Evolutionary conservation across 1,139 yeast genomes (phyloP).

Genomic region (Geotrichum europaeum): DNA sequence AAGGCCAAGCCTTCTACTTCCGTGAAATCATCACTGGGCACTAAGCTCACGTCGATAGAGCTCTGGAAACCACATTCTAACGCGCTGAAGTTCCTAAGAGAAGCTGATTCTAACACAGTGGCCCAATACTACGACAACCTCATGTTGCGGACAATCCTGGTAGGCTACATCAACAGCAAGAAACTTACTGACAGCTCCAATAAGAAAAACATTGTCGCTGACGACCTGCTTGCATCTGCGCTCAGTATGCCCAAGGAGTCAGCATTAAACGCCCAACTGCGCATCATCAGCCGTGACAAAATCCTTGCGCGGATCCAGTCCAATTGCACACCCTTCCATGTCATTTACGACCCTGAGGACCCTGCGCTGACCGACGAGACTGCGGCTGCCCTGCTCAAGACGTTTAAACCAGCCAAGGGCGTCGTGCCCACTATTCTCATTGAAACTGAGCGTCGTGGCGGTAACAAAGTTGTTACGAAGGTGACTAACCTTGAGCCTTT

Average conservation of each 20-base stretch:
- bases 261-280: slow-evolving; percentile 8
- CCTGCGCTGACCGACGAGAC: slow-evolving; percentile 25
- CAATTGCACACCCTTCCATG: slow-evolving; percentile 54
- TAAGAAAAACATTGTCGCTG: slow-evolving; percentile 48
- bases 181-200: slow-evolving; percentile 47
- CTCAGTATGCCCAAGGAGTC: slow-evolving; percentile 24
- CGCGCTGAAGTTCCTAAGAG: slow-evolving; percentile 41
- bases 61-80: slow-evolving; percentile 29
- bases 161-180: slow-evolving; percentile 49
- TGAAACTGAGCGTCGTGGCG: slow-evolving; percentile 70
- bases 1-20: slow-evolving; percentile 18
- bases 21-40: background rate
- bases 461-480: slow-evolving; percentile 73
- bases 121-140: slow-evolving; percentile 43
- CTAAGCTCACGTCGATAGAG: slow-evolving; percentile 23
- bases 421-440: slow-evolving; percentile 60
- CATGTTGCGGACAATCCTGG: slow-evolving; percentile 50
- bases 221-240: slow-evolving; percentile 41
- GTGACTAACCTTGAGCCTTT: slow-evolving; percentile 65
- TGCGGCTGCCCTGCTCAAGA: slow-evolving; percentile 30
- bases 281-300: slow-evolving; percentile 43
- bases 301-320: slow-evolving; percentile 45
- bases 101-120: slow-evolving; percentile 35
- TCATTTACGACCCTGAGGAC: slow-evolving; percentile 46
- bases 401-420: slow-evolving; percentile 46